Evolutionary conservation across 805 yeast genomes (phyloP), one percentile per base, ranked within the genome.

Genomic region (Blastobotrys peoriensis): DNA sequence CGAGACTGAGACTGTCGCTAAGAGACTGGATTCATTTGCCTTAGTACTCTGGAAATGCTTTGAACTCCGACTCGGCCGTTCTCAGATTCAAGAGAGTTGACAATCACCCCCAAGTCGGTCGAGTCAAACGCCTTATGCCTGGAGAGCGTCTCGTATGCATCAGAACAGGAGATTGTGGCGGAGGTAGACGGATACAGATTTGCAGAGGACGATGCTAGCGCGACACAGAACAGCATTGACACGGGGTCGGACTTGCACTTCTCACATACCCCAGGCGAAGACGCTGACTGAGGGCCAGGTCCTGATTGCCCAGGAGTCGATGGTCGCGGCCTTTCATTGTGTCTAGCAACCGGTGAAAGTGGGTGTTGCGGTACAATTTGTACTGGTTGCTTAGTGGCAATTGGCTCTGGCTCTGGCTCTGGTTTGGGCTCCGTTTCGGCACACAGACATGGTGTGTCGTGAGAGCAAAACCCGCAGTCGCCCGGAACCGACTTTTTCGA

Each of bases 391-490:
- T 41, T 19, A 15, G 17, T 19, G 34, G 28, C 13, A 25, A 19
- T 5, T 15, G 23, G 22, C n/a, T 15, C 33, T 30, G 30, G 9
- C 22, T 16, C 40, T n/a, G n/a, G n/a, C 5, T 13, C n/a, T 23
- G 36, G 19, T 22, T 59, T 55, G 1, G 65, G 65, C 6, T 74
- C 75, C 15, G 78, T 83, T 53, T 88, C 96, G 22, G 91, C 76
- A 61, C 98, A 89, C 1, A 89, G 86, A 64, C 98, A 89, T 1
- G 95, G 88, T 0, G 95, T 81, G 54, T 79, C 93, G 53, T 85
- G 95, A 0, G 95, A 79, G 58, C 98, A 89, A 63, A 89, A 88
- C 1, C 98, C 98, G 64, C 98, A 89, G 81, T 93, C 51, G 71
- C 50, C 45, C 2, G 30, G 8, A 25, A 25, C 30, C 8, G 30